Evolutionary conservation across 768 basidiomycete genomes (phyloP), one percentile per base, ranked within the genome.

Genomic region (Agrocybe praecox): DNA sequence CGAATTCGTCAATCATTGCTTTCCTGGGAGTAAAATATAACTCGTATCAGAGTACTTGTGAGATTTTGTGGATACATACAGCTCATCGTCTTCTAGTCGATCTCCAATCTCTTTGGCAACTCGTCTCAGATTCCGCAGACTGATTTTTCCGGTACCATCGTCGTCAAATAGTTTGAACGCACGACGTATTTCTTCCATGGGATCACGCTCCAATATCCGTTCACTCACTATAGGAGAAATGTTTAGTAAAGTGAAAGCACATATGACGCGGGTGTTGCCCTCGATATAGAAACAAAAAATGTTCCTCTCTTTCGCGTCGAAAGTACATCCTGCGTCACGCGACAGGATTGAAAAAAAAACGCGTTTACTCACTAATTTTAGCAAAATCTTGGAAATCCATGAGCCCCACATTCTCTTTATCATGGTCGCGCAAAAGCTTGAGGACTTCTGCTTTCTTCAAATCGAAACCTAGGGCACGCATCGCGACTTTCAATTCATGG

Each of bases 1-100:
- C 97, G 69, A 99, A 99, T 74, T 99, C 97, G 66, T 99, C 97
- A 68, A 99, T 99, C 97, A 99, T 99, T 21, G 97, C 97, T 86
- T 98, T 95, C 63, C 96, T 98, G 63, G 23, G 45, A 34, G 32
- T n/a, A 29, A 29, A 24, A 50, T 26, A 26, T 42, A 19, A 49
- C 21, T 55, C 36, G 11, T 45, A 51, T n/a, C 12, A 42, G 5
- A 2, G 17, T 23, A 36, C 24, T 21, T 46, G 22, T 22, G 22
- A 17, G 6, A 47, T 32, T 56, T 44, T 22, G 59, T 47, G 47
- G 23, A 21, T 18, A 87, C 95, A 72, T 71, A 98, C 96, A 98
- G 77, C 68, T 98, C 97, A 56, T 98, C 96, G 62, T 98, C 96
- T 64, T 96, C 94, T 62, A 99, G 76, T 56, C 89, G 81, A 74